A percentile compares a stretch with the other conserved stretches of the same genome.
phyloP scores from a whole-genome alignment of 2,329 filamentous ascomycete species.

The Neopestalotiopsis clavispora region DNA sequence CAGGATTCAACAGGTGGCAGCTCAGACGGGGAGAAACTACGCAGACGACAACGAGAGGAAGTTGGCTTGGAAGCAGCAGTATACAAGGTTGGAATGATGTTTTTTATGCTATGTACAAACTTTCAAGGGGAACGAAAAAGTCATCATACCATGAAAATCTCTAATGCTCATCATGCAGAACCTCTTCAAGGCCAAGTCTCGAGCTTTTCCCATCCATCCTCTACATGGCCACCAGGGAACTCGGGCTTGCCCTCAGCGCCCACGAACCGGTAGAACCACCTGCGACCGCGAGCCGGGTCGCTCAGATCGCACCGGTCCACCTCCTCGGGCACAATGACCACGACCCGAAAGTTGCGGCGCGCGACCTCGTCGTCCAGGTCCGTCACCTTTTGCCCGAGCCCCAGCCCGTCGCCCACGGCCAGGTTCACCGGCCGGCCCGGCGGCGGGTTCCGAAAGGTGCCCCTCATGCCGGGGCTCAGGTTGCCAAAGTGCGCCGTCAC shows the following conservation, averaged over 20 bases:
- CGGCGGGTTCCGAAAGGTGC: constrained; percentile 73
- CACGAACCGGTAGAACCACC: constrained; percentile 71
- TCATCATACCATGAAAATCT: no score
- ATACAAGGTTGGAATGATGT: no score
- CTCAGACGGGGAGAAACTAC: no score
- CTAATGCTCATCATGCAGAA: background rate
- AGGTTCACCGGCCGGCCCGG: constrained; percentile 66
- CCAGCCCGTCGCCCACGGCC: constrained; percentile 46
- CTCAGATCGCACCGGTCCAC: constrained; percentile 78
- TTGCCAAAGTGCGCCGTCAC: constrained; percentile 91
- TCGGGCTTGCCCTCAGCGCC: constrained; percentile 34
- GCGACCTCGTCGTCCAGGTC: constrained; percentile 74
- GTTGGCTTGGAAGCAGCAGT: no score
- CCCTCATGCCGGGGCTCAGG: constrained; percentile 78
- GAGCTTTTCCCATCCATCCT: constrained; percentile 66
- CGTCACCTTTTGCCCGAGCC: constrained; percentile 68
- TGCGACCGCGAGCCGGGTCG: constrained; percentile 63
- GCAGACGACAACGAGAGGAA: no score
- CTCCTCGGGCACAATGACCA: constrained; percentile 79
- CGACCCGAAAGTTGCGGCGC: constrained; percentile 78
- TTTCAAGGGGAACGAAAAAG: no score
- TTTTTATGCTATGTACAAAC: no score
- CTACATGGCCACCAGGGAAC: constrained; percentile 39
- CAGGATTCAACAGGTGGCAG: no score
- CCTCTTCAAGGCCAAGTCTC: constrained; percentile 69